Evolutionary conservation across 345 rosid genomes (phyloP).

Genomic region (Dipteronia dyeriana): DNA sequence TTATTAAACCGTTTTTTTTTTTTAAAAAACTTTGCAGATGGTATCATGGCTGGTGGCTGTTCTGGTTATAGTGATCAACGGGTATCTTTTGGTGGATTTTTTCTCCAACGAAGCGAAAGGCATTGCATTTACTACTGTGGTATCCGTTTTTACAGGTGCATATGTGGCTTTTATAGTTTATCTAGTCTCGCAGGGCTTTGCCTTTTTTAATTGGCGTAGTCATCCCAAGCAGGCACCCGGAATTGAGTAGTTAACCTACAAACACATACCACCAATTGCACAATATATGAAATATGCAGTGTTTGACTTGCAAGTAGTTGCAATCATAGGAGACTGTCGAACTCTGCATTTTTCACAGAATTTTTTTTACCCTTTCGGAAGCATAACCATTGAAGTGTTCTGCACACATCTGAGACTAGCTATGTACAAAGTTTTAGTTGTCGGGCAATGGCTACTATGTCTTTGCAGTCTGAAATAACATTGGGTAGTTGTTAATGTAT

Average conservation of each 20-base stretch:
- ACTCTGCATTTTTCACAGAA: neutral
- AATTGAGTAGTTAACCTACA: conserved; percentile 20
- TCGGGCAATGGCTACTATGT: neutral
- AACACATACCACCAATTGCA: neutral
- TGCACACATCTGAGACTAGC: neutral
- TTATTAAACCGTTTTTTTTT: neutral
- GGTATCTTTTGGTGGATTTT: conserved; percentile 78
- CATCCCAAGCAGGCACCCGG: conserved; percentile 31
- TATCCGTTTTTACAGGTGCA: conserved; percentile 46
- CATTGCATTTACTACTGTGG: conserved; percentile 31
- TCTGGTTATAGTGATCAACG: conserved; percentile 82
- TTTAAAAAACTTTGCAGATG: conserved; percentile 37
- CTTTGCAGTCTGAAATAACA: neutral
- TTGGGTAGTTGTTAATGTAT: neutral
- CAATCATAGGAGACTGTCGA: neutral
- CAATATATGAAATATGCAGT: neutral
- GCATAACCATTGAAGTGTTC: neutral
- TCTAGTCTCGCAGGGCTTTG: conserved; percentile 52
- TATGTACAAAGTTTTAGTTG: neutral
- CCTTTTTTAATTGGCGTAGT: conserved; percentile 37
- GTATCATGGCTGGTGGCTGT: conserved; percentile 80
- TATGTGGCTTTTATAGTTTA: conserved; percentile 73
- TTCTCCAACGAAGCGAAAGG: conserved; percentile 66
- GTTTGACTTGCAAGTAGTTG: neutral
- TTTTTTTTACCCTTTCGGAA: neutral